These are phyloP conservation scores for Lactarius sanguifluus DNA, from an alignment of 768 basidiomycete species.

Conservation along the genomic window DNA sequence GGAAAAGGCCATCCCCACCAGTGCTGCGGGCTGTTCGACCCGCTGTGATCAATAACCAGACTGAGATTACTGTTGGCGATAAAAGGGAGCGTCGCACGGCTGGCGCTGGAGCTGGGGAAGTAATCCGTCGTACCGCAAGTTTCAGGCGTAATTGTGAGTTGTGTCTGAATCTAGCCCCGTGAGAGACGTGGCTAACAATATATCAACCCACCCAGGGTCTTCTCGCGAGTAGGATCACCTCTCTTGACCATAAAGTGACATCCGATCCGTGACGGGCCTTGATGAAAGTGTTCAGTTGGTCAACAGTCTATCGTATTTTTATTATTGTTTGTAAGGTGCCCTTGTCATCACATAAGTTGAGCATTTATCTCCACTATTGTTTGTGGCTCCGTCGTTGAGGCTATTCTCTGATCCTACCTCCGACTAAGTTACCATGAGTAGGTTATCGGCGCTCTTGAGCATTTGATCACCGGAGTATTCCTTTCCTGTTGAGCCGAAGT, in stretches of 20 bases:
- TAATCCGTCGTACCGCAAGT: neutral
- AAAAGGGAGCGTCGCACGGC: neutral
- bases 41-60: no score
- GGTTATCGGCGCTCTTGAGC: neutral
- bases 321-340: neutral
- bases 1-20: no score
- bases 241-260: neutral
- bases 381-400: neutral
- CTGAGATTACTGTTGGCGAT: neutral
- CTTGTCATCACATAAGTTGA: neutral
- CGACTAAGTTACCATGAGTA: neutral
- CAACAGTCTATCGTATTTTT: neutral
- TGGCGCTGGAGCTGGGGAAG: neutral
- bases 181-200: neutral
- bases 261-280: neutral
- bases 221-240: neutral
- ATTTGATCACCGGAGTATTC: neutral
- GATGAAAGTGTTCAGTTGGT: neutral
- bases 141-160: conserved; percentile 13
- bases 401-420: neutral
- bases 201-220: conserved; percentile 6
- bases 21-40: no score
- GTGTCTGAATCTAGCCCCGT: neutral
- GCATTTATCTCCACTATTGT: neutral
- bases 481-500: neutral